Percentiles rank a stretch among this genome's conserved stretches.
Conservation (phyloP, 148 eudicot genomes). For the Cornus suecica region DNA sequence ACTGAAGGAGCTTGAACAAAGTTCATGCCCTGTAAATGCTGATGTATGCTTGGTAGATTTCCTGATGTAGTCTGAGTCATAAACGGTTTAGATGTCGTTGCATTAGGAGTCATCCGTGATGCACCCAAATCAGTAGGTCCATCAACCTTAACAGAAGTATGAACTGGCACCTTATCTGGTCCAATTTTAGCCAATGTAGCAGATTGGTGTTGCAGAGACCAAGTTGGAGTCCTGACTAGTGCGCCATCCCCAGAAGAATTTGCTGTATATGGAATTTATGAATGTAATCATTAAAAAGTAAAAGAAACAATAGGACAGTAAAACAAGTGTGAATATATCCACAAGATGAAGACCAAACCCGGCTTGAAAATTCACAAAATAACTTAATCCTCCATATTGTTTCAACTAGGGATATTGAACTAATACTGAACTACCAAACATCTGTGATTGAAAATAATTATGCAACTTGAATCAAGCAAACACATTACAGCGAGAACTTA, state of each 20-base stretch:
- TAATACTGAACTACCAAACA: background rate
- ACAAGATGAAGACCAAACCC: background rate
- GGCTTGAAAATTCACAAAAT: background rate
- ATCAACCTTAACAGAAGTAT: constrained; percentile 35
- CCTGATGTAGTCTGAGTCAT: constrained; percentile 40
- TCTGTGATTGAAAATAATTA: background rate
- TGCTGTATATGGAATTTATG: constrained; percentile 25
- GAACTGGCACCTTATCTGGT: constrained; percentile 40
- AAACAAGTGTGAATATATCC: background rate
- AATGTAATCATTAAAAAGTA: background rate
- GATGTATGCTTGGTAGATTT: constrained; percentile 29
- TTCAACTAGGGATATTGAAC: background rate
- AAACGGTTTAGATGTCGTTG: constrained; percentile 36
- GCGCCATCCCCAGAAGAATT: constrained; percentile 43
- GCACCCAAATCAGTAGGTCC: constrained; percentile 31
- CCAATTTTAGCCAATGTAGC: constrained; percentile 37
- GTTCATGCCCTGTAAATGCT: constrained; percentile 44
- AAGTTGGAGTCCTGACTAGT: constrained; percentile 38
- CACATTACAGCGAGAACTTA: background rate
- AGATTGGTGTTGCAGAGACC: constrained; percentile 55
- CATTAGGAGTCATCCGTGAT: constrained; percentile 40
- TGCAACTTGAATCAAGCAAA: background rate
- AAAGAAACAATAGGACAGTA: background rate
- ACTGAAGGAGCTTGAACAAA: constrained; percentile 41
- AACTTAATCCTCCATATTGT: background rate